These are phyloP conservation scores for Colletotrichum cordylinicola DNA, from an alignment of 2,329 filamentous ascomycete species.

Conservation along the genomic window DNA sequence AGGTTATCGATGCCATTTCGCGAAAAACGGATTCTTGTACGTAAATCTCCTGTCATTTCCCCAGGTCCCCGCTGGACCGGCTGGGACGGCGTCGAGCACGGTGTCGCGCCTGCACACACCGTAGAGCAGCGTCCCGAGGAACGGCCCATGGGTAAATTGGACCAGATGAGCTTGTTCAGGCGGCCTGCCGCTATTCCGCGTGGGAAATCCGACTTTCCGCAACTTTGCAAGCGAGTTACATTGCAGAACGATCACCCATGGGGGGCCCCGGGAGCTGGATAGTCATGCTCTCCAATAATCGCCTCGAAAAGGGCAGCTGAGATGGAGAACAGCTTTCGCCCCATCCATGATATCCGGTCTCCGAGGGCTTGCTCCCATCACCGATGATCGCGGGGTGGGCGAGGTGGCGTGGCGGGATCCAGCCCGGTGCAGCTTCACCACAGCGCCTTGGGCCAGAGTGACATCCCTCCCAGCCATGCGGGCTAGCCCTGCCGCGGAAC, in stretches of 20 bases:
- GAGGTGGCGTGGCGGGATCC: not conserved
- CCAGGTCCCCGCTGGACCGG: not conserved
- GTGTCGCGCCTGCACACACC: not conserved
- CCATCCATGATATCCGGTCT: constrained; percentile 4
- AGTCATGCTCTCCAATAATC: not conserved
- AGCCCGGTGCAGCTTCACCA: not conserved
- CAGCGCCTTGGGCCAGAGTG: not conserved
- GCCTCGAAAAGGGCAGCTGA: not conserved
- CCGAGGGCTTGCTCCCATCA: not conserved
- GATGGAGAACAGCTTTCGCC: not conserved
- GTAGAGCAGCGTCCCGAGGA: not conserved
- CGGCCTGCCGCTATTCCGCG: not conserved
- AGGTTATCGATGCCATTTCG: constrained; percentile 1
- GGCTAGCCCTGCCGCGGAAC: constrained; percentile 11
- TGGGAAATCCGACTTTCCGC: not conserved
- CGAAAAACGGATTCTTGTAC: constrained; percentile 8
- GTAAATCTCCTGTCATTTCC: constrained; percentile 3
- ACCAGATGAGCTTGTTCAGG: not conserved
- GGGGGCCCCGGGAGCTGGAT: not conserved
- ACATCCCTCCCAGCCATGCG: not conserved
- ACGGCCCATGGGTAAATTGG: not conserved
- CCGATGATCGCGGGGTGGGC: not conserved
- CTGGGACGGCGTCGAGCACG: not conserved
- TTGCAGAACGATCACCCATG: not conserved
- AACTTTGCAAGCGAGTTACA: not conserved